A percentile compares a stretch with the other conserved stretches of the same genome.
Evolutionary conservation across 2,329 filamentous ascomycete genomes (phyloP).

Genomic region (Diaporthe amygdali): DNA sequence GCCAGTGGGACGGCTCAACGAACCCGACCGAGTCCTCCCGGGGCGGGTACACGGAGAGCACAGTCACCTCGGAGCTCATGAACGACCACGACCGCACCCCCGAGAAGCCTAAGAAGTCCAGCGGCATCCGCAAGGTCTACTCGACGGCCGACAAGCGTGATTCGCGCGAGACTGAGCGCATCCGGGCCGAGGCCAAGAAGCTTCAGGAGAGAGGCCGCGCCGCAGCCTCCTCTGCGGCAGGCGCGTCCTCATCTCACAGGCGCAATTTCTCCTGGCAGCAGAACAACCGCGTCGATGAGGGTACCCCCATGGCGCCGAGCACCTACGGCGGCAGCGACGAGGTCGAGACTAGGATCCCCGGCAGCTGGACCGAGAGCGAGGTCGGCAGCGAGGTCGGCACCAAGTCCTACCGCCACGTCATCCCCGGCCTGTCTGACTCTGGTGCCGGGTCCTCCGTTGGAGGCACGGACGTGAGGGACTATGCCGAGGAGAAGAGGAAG

Average conservation of each 20-base stretch:
- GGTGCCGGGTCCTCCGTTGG: slow-evolving; percentile 33
- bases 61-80: slow-evolving; percentile 68
- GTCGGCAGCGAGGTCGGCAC: slow-evolving; percentile 57
- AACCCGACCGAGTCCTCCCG: slow-evolving; percentile 67
- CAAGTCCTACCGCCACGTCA: slow-evolving; percentile 62
- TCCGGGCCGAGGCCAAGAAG: slow-evolving; percentile 60
- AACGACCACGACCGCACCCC: slow-evolving; percentile 62
- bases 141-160: slow-evolving; percentile 61
- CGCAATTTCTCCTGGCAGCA: slow-evolving; percentile 27
- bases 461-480: slow-evolving; percentile 40
- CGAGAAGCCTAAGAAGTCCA: slow-evolving; percentile 42
- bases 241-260: slow-evolving; percentile 33
- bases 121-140: slow-evolving; percentile 67
- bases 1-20: slow-evolving; percentile 76
- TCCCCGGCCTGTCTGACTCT: slow-evolving; percentile 52
- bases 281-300: slow-evolving; percentile 23
- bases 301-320: slow-evolving; percentile 25
- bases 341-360: slow-evolving; percentile 38
- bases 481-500: slow-evolving; percentile 50
- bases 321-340: slow-evolving; percentile 26
- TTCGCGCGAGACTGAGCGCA: slow-evolving; percentile 56
- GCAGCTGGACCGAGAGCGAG: slow-evolving; percentile 46
- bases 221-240: slow-evolving; percentile 50
- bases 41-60: slow-evolving; percentile 33
- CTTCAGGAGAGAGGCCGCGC: slow-evolving; percentile 58